These are phyloP conservation scores for Arthrobotrys pseudoclavata DNA, from an alignment of 2,329 filamentous ascomycete species.

Conservation along the genomic window DNA sequence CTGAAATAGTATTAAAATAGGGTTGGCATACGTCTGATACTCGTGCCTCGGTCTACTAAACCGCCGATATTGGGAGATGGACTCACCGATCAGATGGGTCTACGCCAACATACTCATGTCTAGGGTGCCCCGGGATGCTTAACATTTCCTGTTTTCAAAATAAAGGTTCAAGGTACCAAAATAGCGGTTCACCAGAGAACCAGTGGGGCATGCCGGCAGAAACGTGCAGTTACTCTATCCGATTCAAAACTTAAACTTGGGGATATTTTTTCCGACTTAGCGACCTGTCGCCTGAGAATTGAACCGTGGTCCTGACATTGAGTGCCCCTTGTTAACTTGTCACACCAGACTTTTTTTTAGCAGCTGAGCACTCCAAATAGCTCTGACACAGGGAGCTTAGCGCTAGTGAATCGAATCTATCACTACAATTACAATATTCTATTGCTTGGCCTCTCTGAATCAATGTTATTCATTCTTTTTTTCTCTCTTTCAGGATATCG, in stretches of 20 bases:
- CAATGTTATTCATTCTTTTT: slow-evolving; percentile 1
- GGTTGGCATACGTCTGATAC: slow-evolving; percentile 23
- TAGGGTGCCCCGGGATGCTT: slow-evolving; percentile 4
- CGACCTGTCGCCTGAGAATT: background rate
- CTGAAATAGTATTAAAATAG: slow-evolving; percentile 56
- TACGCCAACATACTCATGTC: background rate
- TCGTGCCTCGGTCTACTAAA: slow-evolving; percentile 24
- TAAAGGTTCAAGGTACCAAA: slow-evolving; percentile 30
- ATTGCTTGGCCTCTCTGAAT: background rate
- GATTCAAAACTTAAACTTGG: slow-evolving; percentile 9
- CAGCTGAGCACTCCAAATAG: slow-evolving; percentile 38
- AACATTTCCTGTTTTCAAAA: slow-evolving; percentile 13
- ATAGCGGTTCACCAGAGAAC: slow-evolving; percentile 10
- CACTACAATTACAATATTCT: slow-evolving; percentile 20
- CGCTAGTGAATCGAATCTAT: background rate
- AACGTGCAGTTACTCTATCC: slow-evolving; percentile 15
- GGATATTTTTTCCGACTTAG: slow-evolving; percentile 17
- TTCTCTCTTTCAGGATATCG: slow-evolving; percentile 5
- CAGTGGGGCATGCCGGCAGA: slow-evolving; percentile 24
- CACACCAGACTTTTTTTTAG: slow-evolving; percentile 34
- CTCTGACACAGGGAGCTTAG: slow-evolving; percentile 15
- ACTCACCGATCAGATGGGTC: slow-evolving; percentile 6
- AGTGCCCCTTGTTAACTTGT: background rate
- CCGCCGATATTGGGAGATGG: background rate
- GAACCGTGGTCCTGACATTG: slow-evolving; percentile 7